phyloP scores from a whole-genome alignment of 768 basidiomycete species.

The Phlegmacium glaucopus region DNA sequence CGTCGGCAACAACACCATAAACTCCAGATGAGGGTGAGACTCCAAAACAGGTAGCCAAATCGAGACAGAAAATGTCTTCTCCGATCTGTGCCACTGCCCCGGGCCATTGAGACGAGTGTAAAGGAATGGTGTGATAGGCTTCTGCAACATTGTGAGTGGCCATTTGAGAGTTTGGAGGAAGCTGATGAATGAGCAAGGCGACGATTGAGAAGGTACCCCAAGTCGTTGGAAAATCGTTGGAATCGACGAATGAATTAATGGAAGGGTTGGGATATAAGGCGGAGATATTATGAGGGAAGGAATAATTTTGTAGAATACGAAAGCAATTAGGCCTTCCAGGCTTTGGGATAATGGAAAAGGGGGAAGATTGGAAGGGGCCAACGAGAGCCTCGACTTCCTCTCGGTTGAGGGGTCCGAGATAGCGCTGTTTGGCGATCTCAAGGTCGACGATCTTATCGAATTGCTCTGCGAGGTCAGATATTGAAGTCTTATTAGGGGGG shows the following conservation, averaged over 20 bases:
- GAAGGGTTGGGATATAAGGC: constrained; percentile 9
- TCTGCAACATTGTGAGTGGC: constrained; percentile 33
- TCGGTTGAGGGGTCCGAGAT: constrained; percentile 26
- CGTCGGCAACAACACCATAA: constrained; percentile 23
- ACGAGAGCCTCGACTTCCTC: constrained; percentile 20
- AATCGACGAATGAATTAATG: constrained; percentile 26
- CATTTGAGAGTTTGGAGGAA: constrained; percentile 35
- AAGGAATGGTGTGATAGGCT: constrained; percentile 33
- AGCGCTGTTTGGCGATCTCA: constrained; percentile 17
- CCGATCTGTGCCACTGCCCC: constrained; percentile 22
- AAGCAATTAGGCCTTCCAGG: constrained; percentile 21
- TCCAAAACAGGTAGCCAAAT: constrained; percentile 23
- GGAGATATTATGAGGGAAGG: constrained; percentile 18
- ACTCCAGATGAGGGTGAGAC: constrained; percentile 14
- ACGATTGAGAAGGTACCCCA: constrained; percentile 39
- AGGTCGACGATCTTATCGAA: constrained; percentile 14
- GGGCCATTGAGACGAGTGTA: constrained; percentile 35
- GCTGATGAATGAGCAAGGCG: constrained; percentile 19
- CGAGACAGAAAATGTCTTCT: constrained; percentile 17
- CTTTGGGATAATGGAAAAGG: constrained; percentile 32
- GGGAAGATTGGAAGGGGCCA: constrained; percentile 35
- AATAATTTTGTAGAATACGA: constrained; percentile 32
- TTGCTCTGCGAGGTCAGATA: background rate
- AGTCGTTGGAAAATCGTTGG: constrained; percentile 34
- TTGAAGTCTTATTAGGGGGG: constrained; percentile 27